Conservation (phyloP, 2,329 filamentous ascomycete genomes). For the Magnaporthiopsis incrustans region DNA sequence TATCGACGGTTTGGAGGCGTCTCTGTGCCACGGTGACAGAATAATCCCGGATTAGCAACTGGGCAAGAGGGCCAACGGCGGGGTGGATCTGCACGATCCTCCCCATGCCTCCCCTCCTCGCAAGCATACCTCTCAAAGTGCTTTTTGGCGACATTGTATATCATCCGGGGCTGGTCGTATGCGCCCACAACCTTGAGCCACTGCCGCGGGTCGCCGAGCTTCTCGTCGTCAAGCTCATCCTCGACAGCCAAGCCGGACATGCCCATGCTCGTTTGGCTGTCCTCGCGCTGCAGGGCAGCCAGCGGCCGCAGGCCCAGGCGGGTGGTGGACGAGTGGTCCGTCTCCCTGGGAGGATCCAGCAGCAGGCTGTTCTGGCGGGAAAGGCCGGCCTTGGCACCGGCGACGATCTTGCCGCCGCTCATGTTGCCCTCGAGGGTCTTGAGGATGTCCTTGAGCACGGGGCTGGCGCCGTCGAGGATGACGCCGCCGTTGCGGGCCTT, state of each 20-base stretch:
- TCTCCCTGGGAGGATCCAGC: slow-evolving; percentile 46
- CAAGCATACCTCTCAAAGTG: slow-evolving; percentile 69
- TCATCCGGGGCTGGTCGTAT: slow-evolving; percentile 73
- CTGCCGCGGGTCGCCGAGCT: slow-evolving; percentile 59
- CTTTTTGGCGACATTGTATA: slow-evolving; percentile 74
- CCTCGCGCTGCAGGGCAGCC: slow-evolving; percentile 41
- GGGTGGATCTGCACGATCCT: slow-evolving; percentile 6
- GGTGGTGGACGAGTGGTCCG: slow-evolving; percentile 41
- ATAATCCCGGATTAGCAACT: slow-evolving; percentile 9
- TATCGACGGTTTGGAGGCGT: slow-evolving; percentile 56
- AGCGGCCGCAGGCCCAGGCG: slow-evolving; percentile 44
- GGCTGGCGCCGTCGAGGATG: slow-evolving; percentile 76
- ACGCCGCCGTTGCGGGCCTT: slow-evolving; percentile 83
- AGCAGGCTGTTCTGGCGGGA: slow-evolving; percentile 57
- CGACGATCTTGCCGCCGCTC: slow-evolving; percentile 67
- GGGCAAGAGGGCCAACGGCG: not conserved
- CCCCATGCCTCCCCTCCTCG: too few species aligned
- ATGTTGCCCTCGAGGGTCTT: slow-evolving; percentile 81
- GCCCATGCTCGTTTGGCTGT: slow-evolving; percentile 59
- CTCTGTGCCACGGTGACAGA: slow-evolving; percentile 29
- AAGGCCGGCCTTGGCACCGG: slow-evolving; percentile 31
- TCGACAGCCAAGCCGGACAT: slow-evolving; percentile 47
- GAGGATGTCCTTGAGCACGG: slow-evolving; percentile 72
- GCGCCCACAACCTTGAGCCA: slow-evolving; percentile 82
- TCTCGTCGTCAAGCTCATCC: slow-evolving; percentile 48